A percentile compares a stretch with the other conserved stretches of the same genome.
Conservation (phyloP, 1,139 yeast species). For the Candida glucosophila region DNA sequence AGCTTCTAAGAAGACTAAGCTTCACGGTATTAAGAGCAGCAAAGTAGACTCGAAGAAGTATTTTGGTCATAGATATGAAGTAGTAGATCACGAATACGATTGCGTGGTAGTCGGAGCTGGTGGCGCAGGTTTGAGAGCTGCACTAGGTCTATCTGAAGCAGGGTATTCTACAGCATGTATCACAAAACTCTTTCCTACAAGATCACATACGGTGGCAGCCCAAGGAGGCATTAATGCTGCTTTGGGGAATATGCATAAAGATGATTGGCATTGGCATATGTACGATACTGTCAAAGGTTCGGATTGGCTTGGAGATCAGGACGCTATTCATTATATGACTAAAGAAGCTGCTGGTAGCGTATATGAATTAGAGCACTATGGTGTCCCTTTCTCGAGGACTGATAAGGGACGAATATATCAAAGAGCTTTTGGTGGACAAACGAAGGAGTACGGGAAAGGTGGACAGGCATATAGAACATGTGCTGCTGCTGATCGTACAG, state of each 20-base stretch:
- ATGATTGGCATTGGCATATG: constrained; percentile 99
- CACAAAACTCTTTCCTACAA: constrained; percentile 93
- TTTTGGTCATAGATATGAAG: constrained; percentile 73
- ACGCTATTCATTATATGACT: constrained; percentile 98
- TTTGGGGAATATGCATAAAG: constrained; percentile 92
- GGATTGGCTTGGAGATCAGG: constrained; percentile 99
- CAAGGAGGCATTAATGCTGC: constrained; percentile 99
- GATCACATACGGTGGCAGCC: constrained; percentile 98
- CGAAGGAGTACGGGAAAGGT: constrained; percentile 92
- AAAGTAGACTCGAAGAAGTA: constrained; percentile 40
- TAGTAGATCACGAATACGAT: constrained; percentile 95
- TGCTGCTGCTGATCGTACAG: constrained; percentile 99
- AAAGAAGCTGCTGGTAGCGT: constrained; percentile 95
- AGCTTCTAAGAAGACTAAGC: too few relatives aligned
- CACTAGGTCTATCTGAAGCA: constrained; percentile 93
- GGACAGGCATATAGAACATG: constrained; percentile 99
- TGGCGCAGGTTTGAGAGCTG: constrained; percentile 98
- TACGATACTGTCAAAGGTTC: constrained; percentile 98
- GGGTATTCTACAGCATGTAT: constrained; percentile 98
- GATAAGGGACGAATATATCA: constrained; percentile 96
- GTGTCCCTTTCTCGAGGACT: constrained; percentile 96
- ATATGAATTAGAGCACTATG: constrained; percentile 94
- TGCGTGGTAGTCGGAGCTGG: constrained; percentile 98
- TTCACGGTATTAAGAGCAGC: constrained; percentile 44
- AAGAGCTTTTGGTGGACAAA: constrained; percentile 98